phyloP scores from a whole-genome alignment of 352 stramenopile species.

The Phytophthora hibernalis region DNA sequence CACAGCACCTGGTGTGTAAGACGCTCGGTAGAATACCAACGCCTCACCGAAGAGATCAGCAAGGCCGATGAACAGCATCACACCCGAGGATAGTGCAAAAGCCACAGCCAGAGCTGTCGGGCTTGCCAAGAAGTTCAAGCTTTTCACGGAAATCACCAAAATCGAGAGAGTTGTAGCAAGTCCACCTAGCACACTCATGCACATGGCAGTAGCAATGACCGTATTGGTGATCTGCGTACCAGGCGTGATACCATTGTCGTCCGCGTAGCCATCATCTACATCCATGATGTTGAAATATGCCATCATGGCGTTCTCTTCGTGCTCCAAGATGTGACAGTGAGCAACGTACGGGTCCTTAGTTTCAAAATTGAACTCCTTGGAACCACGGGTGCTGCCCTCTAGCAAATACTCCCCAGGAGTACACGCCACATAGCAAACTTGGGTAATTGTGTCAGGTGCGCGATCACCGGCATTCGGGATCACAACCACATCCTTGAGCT shows the following conservation, averaged over 20 bases:
- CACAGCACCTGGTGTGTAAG: slow-evolving; percentile 54
- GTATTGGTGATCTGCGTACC: slow-evolving; percentile 49
- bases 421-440: slow-evolving; percentile 79
- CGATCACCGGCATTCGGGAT: slow-evolving; percentile 69
- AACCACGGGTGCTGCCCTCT: slow-evolving; percentile 47
- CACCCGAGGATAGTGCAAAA: slow-evolving; percentile 72
- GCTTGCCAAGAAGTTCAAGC: slow-evolving; percentile 68
- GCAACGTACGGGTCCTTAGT: slow-evolving; percentile 72
- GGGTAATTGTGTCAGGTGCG: slow-evolving; percentile 46
- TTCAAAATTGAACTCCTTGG: slow-evolving; percentile 71
- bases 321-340: slow-evolving; percentile 79
- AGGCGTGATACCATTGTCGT: slow-evolving; percentile 48
- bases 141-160: slow-evolving; percentile 63
- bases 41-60: slow-evolving; percentile 65
- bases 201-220: slow-evolving; percentile 66
- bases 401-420: slow-evolving; percentile 70
- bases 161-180: slow-evolving; percentile 71
- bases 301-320: slow-evolving; percentile 84
- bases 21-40: slow-evolving; percentile 59
- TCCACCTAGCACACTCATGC: slow-evolving; percentile 73
- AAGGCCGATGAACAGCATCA: slow-evolving; percentile 81
- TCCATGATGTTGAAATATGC: slow-evolving; percentile 65
- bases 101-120: slow-evolving; percentile 63
- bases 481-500: slow-evolving; percentile 73
- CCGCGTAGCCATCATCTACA: slow-evolving; percentile 47